Evolutionary conservation across 345 rosid genomes (phyloP), one percentile per base, ranked within the genome.

Genomic region (Adansonia digitata): DNA sequence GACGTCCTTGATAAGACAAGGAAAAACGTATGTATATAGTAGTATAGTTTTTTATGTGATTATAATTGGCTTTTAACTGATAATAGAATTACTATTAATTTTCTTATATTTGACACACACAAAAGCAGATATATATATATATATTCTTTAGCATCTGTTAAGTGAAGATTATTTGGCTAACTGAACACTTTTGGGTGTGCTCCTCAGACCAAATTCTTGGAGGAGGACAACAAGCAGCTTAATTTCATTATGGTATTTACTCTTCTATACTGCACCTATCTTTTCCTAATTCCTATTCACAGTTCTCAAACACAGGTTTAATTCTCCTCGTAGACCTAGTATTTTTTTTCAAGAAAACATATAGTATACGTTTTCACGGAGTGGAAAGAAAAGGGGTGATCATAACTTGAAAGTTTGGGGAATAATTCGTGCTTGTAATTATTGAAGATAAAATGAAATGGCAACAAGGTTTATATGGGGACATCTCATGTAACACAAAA

Each of bases 181-280:
- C 31, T 61, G 18, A 2, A 34, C 42, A 1, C 66, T 31, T 62
- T 39, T 64, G 29, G 5, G n/a, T 64, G 18, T 40, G 45, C 2
- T 65, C 42, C 45, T 63, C 27, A 63, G 46, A 18, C 46, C 2
- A 62, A 63, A 35, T 18, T 35, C 24, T 24, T 81, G 57, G 81
- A 79, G 64, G 91, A 81, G 56, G 85, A 84, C 75, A 34, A 84
- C 64, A 74, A 79, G 68, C 82, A 81, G 40, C 89, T 87, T 72
- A n/a, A 3, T 73, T 85, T 81, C 46, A 75, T 71, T 80, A 53
- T 82, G 91, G 91, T 87, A 85, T 52, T 7, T 42, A 11, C 26
- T 64, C 46, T 64, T 13, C 39, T 59, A 15, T 2, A 26, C 20
- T 3, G 8, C 22, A 48, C 56, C 10, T 52, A 20, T 43, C 1